These are phyloP conservation scores for Dioscorea dumetorum DNA, from an alignment of 106 monocot species.

Conservation along the genomic window DNA sequence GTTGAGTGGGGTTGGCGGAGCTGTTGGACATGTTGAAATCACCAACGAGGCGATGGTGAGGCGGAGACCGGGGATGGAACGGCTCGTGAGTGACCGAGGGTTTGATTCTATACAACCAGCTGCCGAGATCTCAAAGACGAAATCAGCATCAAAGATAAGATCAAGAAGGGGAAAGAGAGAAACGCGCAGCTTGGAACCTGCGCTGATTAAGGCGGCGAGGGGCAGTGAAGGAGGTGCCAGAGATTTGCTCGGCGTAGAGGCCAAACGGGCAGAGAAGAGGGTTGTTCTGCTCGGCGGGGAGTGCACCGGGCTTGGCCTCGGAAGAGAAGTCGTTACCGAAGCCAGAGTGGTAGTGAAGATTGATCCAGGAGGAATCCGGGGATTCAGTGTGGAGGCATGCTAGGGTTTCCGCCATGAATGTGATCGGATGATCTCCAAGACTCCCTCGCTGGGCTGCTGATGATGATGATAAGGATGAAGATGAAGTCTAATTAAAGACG, in stretches of 20 bases:
- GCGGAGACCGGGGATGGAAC: slow-evolving; percentile 54
- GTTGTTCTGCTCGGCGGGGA: slow-evolving; percentile 80
- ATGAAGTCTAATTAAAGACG: too few species aligned
- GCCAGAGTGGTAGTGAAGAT: slow-evolving; percentile 59
- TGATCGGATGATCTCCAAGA: too few species aligned
- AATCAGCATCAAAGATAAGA: background rate
- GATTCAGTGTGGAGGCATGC: too few species aligned
- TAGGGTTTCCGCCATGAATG: too few species aligned
- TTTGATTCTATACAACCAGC: slow-evolving; percentile 93
- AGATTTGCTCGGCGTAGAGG: slow-evolving; percentile 99
- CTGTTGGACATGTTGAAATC: slow-evolving; percentile 70
- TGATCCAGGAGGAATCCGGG: background rate
- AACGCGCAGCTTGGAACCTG: slow-evolving; percentile 19
- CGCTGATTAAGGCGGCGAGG: slow-evolving; percentile 68
- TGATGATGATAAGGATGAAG: too few species aligned
- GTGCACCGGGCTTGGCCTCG: slow-evolving; percentile 62
- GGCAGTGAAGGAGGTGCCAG: slow-evolving; percentile 91
- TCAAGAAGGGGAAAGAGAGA: background rate
- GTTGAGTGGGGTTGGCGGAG: slow-evolving; percentile 74
- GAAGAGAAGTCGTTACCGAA: slow-evolving; percentile 86
- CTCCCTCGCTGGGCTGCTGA: too few species aligned
- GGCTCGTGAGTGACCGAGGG: slow-evolving; percentile 97
- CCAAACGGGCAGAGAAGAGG: slow-evolving; percentile 85
- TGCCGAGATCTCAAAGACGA: slow-evolving; percentile 15
- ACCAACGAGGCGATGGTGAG: slow-evolving; percentile 41